These are phyloP conservation scores for Hypoxylon fragiforme DNA, from an alignment of 495 filamentous ascomycete genomes.

Conservation along the genomic window DNA sequence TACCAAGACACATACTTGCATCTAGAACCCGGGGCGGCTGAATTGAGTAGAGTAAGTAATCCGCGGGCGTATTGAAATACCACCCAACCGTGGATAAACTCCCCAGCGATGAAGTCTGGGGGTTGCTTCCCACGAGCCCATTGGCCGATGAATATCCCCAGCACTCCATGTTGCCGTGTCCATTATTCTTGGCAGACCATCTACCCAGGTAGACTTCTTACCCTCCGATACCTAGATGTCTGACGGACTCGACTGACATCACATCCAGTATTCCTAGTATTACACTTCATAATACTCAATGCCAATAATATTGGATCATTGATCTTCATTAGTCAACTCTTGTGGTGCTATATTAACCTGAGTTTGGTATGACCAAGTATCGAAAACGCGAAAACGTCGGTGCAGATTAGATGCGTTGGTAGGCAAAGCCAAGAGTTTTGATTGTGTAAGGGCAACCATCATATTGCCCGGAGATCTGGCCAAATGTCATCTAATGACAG, in stretches of 20 bases:
- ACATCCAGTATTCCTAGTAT: too few relatives aligned
- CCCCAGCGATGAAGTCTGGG: conserved; percentile 1
- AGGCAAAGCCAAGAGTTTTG: too few relatives aligned
- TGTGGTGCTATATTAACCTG: not conserved
- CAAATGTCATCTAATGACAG: too few relatives aligned
- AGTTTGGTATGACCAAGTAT: not conserved
- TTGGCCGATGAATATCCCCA: conserved; percentile 7
- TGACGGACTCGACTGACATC: not conserved
- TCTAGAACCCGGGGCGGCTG: conserved; percentile 24
- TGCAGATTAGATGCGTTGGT: too few relatives aligned
- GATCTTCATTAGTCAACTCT: conserved; percentile 9
- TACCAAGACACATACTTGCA: too few relatives aligned
- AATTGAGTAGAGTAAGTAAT: conserved; percentile 23
- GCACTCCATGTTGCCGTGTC: not conserved
- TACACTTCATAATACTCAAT: too few relatives aligned
- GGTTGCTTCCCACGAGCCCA: conserved; percentile 1
- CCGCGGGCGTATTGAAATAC: conserved; percentile 5
- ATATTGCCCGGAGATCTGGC: too few relatives aligned
- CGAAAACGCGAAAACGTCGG: not conserved
- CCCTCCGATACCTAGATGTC: not conserved
- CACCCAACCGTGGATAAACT: conserved; percentile 23
- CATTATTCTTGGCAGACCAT: not conserved
- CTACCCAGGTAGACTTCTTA: not conserved
- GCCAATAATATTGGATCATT: too few relatives aligned
- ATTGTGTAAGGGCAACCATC: too few relatives aligned